Evolutionary conservation across 2,329 filamentous ascomycete genomes (phyloP).

Genomic region (Fusarium citri): DNA sequence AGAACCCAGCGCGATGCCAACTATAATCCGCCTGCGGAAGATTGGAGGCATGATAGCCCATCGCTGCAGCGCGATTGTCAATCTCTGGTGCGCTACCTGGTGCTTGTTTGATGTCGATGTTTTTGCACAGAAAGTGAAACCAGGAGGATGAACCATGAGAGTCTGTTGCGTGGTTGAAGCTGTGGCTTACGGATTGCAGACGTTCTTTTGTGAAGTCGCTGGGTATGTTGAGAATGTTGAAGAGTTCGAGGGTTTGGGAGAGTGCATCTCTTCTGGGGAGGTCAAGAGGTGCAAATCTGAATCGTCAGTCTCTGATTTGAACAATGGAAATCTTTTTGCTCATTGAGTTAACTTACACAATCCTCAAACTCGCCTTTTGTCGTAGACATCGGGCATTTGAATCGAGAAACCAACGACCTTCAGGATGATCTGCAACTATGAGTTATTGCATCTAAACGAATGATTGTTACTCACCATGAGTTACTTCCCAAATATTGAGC

Average conservation of each 20-base stretch:
- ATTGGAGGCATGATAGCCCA: conserved; percentile 41
- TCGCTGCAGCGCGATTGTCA: conserved; percentile 42
- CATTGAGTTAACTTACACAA: conserved; percentile 44
- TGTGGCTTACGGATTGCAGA: conserved; percentile 49
- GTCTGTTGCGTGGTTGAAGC: conserved; percentile 47
- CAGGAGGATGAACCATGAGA: conserved; percentile 45
- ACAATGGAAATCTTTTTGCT: background rate
- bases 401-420: conserved; percentile 45
- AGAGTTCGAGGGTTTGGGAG: conserved; percentile 44
- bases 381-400: conserved; percentile 37
- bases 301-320: background rate
- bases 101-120: conserved; percentile 42
- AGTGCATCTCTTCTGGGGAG: conserved; percentile 41
- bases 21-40: conserved; percentile 48
- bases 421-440: conserved; percentile 36
- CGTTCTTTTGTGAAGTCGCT: conserved; percentile 49
- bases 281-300: conserved; percentile 49
- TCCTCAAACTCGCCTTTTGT: conserved; percentile 43
- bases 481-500: conserved; percentile 44
- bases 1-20: conserved; percentile 47
- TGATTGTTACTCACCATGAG: conserved; percentile 27
- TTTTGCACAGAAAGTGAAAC: conserved; percentile 54
- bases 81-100: conserved; percentile 37
- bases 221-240: conserved; percentile 48
- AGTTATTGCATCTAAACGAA: background rate